phyloP scores from a whole-genome alignment of 768 basidiomycete species.

The Boletus pseudo-olivaceus region DNA sequence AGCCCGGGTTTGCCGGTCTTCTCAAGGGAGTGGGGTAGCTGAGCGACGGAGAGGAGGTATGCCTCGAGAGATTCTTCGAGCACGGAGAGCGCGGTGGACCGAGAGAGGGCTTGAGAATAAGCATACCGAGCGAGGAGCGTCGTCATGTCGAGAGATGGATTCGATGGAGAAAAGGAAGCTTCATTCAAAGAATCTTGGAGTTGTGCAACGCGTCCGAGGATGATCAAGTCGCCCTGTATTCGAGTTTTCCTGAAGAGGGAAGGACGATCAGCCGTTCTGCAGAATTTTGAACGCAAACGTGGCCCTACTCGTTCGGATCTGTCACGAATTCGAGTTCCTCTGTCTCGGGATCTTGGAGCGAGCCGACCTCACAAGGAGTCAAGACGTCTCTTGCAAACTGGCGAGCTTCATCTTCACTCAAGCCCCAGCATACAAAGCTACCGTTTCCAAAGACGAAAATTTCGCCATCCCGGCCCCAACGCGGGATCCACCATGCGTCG shows the following conservation, averaged over 20 bases:
- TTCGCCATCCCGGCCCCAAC: constrained; percentile 72
- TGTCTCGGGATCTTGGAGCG: constrained; percentile 68
- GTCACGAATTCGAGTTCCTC: constrained; percentile 92
- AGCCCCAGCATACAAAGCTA: constrained; percentile 87
- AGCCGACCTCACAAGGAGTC: constrained; percentile 56
- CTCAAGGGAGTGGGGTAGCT: constrained; percentile 71
- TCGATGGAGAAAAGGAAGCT: constrained; percentile 42
- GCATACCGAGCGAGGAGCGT: constrained; percentile 86
- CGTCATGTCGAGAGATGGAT: constrained; percentile 58
- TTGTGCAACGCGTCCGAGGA: constrained; percentile 69
- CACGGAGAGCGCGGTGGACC: constrained; percentile 83
- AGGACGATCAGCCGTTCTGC: constrained; percentile 1
- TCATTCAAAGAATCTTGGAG: constrained; percentile 50
- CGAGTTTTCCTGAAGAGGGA: constrained; percentile 64
- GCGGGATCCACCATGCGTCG: constrained; percentile 78
- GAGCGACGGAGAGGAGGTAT: constrained; percentile 80
- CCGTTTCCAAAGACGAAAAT: constrained; percentile 88
- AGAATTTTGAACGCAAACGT: not conserved
- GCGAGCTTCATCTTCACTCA: constrained; percentile 70
- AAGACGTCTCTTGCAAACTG: constrained; percentile 65
- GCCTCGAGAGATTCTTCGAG: constrained; percentile 82
- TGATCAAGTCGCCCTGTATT: constrained; percentile 88
- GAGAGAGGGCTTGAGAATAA: constrained; percentile 86
- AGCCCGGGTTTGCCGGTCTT: constrained; percentile 83
- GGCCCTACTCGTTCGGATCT: constrained; percentile 75